These are phyloP conservation scores for Tephrocybe rancida DNA, from an alignment of 768 basidiomycete species.

Conservation along the genomic window DNA sequence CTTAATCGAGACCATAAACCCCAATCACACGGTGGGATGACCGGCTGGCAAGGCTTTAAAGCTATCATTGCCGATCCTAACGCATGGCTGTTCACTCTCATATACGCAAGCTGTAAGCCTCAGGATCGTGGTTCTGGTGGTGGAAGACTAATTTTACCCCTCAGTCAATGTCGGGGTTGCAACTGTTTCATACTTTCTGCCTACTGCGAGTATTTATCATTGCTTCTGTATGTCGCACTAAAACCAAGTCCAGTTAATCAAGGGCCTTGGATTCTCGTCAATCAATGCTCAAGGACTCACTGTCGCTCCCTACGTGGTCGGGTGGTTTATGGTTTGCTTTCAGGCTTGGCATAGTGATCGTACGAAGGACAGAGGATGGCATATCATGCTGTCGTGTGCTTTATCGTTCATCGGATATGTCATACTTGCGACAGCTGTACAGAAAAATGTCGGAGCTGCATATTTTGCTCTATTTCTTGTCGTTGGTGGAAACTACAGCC, in stretches of 20 bases:
- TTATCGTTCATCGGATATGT: slow-evolving; percentile 54
- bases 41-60: slow-evolving; percentile 57
- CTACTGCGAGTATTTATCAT: slow-evolving; percentile 37
- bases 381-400: slow-evolving; percentile 51
- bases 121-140: neutral
- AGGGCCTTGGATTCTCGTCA: slow-evolving; percentile 55
- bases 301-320: slow-evolving; percentile 57
- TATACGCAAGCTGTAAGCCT: slow-evolving; percentile 54
- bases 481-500: slow-evolving; percentile 53
- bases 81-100: slow-evolving; percentile 53
- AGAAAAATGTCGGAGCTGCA: slow-evolving; percentile 53
- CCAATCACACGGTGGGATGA: slow-evolving; percentile 61
- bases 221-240: neutral
- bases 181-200: slow-evolving; percentile 58
- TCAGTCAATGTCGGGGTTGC: slow-evolving; percentile 59
- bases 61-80: slow-evolving; percentile 50
- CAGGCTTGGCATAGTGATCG: slow-evolving; percentile 59
- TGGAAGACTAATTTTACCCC: neutral
- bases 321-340: slow-evolving; percentile 57
- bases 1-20: slow-evolving; percentile 58
- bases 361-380: slow-evolving; percentile 55
- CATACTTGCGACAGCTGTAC: slow-evolving; percentile 51
- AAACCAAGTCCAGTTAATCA: slow-evolving; percentile 43
- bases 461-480: slow-evolving; percentile 63
- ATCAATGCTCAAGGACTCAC: slow-evolving; percentile 61